A percentile compares a stretch with the other conserved stretches of the same genome.
phyloP scores from a whole-genome alignment of 2,329 filamentous ascomycete genomes.

The Claviceps maximensis region DNA sequence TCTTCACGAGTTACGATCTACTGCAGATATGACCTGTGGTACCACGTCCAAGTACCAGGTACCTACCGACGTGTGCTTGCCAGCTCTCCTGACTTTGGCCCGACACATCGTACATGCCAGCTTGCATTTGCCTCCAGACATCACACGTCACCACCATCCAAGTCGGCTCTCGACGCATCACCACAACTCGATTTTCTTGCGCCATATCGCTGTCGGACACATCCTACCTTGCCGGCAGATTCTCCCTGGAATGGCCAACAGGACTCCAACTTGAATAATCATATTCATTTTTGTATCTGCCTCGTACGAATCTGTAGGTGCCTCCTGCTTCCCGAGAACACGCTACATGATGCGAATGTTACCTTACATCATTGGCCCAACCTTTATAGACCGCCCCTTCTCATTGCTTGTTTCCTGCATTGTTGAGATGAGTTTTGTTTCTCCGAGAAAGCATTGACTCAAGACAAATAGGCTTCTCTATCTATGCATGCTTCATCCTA shows the following conservation, averaged over 20 bases:
- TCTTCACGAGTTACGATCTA: neutral
- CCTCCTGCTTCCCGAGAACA: neutral
- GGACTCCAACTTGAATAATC: constrained; percentile 8
- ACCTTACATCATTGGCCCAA: neutral
- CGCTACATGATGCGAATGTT: neutral
- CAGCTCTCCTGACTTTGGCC: neutral
- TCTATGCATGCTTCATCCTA: constrained; percentile 1
- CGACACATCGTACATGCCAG: constrained; percentile 4
- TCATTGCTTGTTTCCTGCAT: constrained; percentile 3
- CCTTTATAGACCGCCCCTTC: neutral
- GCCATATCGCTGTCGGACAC: neutral
- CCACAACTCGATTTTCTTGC: neutral
- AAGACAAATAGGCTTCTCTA: neutral
- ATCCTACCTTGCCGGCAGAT: neutral
- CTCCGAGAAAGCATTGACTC: neutral
- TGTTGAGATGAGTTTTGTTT: constrained; percentile 2
- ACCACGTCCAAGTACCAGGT: neutral
- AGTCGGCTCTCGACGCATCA: neutral
- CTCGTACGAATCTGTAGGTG: constrained; percentile 1
- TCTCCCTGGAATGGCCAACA: constrained; percentile 9
- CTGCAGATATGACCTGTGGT: neutral
- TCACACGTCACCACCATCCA: constrained; percentile 2
- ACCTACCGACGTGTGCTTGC: neutral
- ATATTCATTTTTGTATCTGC: constrained; percentile 10
- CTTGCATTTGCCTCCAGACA: constrained; percentile 9